Evolutionary conservation across 805 yeast genomes (phyloP).

Genomic region (Hanseniaspora singularis): DNA sequence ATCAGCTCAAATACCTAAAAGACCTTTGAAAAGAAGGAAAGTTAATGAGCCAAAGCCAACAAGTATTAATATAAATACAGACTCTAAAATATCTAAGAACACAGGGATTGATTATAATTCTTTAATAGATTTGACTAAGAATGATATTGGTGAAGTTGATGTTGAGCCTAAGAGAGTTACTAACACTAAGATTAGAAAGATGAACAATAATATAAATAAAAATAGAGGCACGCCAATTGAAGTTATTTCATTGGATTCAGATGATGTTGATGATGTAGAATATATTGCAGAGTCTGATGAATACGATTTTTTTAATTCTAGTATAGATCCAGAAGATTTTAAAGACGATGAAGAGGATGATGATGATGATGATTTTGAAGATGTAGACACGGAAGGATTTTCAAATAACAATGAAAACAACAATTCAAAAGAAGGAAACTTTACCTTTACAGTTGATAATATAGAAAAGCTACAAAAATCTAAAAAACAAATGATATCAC

Average conservation of each 20-base stretch:
- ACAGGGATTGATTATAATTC: conserved; percentile 1
- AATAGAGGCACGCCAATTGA: background rate
- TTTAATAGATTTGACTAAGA: conserved; percentile 5
- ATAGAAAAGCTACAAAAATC: background rate
- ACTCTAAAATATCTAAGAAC: background rate
- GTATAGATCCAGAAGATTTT: background rate
- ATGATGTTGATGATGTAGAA: background rate
- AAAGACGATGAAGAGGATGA: background rate
- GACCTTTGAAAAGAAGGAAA: conserved; percentile 13
- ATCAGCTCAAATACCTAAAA: background rate
- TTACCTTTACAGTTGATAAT: conserved; percentile 11
- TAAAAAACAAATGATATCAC: background rate
- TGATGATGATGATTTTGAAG: conserved; percentile 16
- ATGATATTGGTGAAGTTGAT: conserved; percentile 3
- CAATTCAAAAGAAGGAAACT: background rate
- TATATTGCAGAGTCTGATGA: background rate
- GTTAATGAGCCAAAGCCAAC: background rate
- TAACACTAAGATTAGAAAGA: too few species aligned
- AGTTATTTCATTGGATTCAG: conserved; percentile 1
- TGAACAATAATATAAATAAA: background rate
- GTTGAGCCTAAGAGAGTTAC: too few species aligned
- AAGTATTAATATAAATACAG: background rate
- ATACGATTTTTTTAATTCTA: background rate
- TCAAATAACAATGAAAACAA: background rate
- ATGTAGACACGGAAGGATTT: conserved; percentile 7